Evolutionary conservation across 208 protist genomes (phyloP).

Genomic region (Leishmania gerbilli): DNA sequence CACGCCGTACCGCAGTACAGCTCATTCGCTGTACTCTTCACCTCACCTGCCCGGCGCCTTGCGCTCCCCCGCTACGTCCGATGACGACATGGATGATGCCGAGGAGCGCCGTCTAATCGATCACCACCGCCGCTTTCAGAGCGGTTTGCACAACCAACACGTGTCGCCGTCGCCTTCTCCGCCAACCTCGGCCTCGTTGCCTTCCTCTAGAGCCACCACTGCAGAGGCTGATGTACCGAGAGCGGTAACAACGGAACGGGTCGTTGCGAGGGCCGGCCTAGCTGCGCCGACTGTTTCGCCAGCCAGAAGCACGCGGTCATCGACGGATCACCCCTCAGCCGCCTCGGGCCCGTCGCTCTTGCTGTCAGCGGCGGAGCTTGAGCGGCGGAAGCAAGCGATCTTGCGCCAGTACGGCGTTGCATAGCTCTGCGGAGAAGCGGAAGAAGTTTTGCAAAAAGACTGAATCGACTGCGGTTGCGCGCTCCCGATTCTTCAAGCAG

Average conservation of each 20-base stretch:
- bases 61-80: conserved; percentile 12
- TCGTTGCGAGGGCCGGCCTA: no score
- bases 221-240: not conserved
- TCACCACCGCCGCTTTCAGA: not conserved
- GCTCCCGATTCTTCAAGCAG: not conserved
- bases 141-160: not conserved
- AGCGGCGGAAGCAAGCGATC: conserved; percentile 94
- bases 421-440: not conserved
- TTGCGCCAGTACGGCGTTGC: conserved; percentile 70
- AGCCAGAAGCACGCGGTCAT: not conserved
- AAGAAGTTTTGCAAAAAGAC: not conserved
- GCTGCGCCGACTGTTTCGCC: not conserved
- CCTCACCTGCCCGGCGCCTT: conserved; percentile 9
- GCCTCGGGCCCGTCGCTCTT: conserved; percentile 20
- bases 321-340: not conserved
- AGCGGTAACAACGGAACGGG: not conserved
- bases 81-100: not conserved
- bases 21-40: not conserved
- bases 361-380: conserved; percentile 61
- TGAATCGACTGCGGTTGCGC: not conserved
- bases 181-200: not conserved
- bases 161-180: not conserved
- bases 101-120: not conserved
- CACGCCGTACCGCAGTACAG: not conserved
- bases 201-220: not conserved